A percentile compares a stretch with the other conserved stretches of the same genome.
These are phyloP conservation scores for Solanum etuberosum DNA, from an alignment of 257 asterid species.

Conservation along the genomic window DNA sequence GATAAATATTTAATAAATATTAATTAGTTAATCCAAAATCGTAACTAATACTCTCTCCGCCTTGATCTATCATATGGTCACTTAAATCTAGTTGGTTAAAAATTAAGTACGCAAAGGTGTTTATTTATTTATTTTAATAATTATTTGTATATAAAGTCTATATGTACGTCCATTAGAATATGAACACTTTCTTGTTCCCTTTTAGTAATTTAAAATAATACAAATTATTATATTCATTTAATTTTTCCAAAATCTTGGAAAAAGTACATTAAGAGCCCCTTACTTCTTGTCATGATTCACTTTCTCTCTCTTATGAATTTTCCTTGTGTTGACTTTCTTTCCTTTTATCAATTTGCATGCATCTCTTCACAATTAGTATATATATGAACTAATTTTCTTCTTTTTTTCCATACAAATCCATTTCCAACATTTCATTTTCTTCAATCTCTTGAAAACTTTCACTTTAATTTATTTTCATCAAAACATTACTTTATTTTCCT, in stretches of 20 bases:
- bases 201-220: not conserved
- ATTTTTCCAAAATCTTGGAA: not conserved
- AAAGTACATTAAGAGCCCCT: constrained; percentile 20
- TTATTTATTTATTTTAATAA: not conserved
- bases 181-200: not conserved
- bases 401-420: not conserved
- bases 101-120: not conserved
- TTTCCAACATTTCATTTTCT: not conserved
- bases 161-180: not conserved
- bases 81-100: not conserved
- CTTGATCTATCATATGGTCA: not conserved
- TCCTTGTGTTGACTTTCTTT: constrained; percentile 23
- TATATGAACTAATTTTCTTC: not conserved
- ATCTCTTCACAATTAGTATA: not conserved
- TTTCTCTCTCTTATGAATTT: constrained; percentile 15
- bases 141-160: not conserved
- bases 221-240: not conserved
- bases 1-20: no score
- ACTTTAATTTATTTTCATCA: not conserved
- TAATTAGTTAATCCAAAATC: no score
- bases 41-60: not conserved
- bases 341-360: not conserved
- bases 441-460: not conserved
- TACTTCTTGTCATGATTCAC: not conserved
- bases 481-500: not conserved